Evolutionary conservation across 2,329 filamentous ascomycete species (phyloP).

Genomic region (Geosmithia flava): DNA sequence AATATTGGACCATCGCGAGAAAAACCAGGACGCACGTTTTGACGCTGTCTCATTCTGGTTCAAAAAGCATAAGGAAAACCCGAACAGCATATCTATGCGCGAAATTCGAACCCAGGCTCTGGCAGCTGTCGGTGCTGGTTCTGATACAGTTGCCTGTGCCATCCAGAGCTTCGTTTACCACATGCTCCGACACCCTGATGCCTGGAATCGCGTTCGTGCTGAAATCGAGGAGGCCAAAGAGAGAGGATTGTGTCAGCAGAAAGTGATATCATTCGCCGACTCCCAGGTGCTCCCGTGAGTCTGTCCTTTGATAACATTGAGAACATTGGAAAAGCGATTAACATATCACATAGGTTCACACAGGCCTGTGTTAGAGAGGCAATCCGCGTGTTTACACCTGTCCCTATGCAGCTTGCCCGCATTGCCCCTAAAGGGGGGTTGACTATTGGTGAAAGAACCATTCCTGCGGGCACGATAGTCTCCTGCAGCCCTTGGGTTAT

Average conservation of each 20-base stretch:
- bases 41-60: constrained; percentile 14
- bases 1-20: constrained; percentile 9
- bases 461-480: constrained; percentile 16
- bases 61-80: constrained; percentile 4
- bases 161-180: constrained; percentile 7
- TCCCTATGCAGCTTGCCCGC: constrained; percentile 9
- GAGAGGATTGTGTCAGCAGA: constrained; percentile 1
- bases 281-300: constrained; percentile 12
- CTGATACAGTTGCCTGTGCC: constrained; percentile 5
- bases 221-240: constrained; percentile 4
- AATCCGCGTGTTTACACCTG: constrained; percentile 21
- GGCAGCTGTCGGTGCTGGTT: constrained; percentile 3
- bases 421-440: constrained; percentile 17
- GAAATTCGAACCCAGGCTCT: constrained; percentile 4
- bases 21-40: constrained; percentile 10
- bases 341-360: constrained; percentile 10
- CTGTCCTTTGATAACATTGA: too few relatives aligned
- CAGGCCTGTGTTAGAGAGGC: constrained; percentile 25
- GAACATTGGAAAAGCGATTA: too few relatives aligned
- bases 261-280: constrained; percentile 7
- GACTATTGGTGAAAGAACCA: constrained; percentile 11
- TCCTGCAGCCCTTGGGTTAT: constrained; percentile 11
- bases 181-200: constrained; percentile 4
- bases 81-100: constrained; percentile 5
- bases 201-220: constrained; percentile 1